Base-by-base conservation (phyloP, 192 early-diverging fungal genomes). In the Coemansia erecta region DNA sequence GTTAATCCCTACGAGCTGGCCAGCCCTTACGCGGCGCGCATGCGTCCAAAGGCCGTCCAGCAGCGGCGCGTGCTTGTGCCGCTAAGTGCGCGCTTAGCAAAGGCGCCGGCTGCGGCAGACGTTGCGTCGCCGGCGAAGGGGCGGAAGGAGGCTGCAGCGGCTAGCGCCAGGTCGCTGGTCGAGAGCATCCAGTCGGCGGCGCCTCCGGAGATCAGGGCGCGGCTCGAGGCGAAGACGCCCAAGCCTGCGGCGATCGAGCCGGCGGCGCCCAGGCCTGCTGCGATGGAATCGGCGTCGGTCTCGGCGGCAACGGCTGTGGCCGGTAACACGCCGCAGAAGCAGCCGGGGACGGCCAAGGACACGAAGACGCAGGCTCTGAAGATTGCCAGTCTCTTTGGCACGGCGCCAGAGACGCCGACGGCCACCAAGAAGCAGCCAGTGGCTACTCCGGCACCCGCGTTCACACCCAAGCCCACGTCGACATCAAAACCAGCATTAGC, bases 141-240 rank as follows among this genome's bases (percentile, higher is more conserved):
- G 40, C 49, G 53, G 8, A 8, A 57, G 3, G 50, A 66, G 7
- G 31, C 60, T 8, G 44, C n/a, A 12, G 48, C 58, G 1, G 49
- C 51, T 14, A 42, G 39, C 21, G 22, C 56, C 35, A 61, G 49
- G 47, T 53, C 63, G 14, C 28, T 77, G 42, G 19, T 77, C 14
- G 68, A 66, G 17, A 70, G 67, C 3, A 77, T 77, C 18, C 59
- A 69, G 52, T 77, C 68, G 13, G 73, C 68, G 4, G 73, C 73
- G 0, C 73, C 73, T n/a, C 64, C 68, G 0, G 73, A 61, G 45
- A 60, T 77, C 51, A 68, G 63, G 53, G 63, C 28, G 28, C 28
- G 28, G 28, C 28, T n/a, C n/a, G n/a, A n/a, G n/a, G n/a, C n/a
- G n/a, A n/a, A n/a, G n/a, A n/a, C n/a, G n/a, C n/a, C n/a, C n/a